A percentile compares a stretch with the other conserved stretches of the same genome.
Conservation (phyloP, 164 flowering plant genomes). For the Vitis amurensis region DNA sequence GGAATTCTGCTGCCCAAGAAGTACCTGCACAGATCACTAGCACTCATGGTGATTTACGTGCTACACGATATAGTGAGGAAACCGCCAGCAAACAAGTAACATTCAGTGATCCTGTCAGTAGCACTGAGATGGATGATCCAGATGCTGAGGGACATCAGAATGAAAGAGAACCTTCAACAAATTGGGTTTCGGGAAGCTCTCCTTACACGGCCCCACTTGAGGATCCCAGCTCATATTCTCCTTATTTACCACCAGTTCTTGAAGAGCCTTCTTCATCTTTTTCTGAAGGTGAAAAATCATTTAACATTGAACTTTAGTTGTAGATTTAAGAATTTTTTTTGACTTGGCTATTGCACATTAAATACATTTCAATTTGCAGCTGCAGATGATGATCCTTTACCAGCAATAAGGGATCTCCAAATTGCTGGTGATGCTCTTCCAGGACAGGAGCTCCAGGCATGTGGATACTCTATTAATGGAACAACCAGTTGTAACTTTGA, state of each 20-base stretch:
- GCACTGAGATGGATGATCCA: conserved; percentile 57
- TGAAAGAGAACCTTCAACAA: conserved; percentile 57
- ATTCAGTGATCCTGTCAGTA: conserved; percentile 60
- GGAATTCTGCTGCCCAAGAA: conserved; percentile 45
- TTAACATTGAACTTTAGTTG: not conserved
- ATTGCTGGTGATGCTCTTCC: conserved; percentile 95
- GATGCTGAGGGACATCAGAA: conserved; percentile 43
- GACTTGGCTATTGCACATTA: not conserved
- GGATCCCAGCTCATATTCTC: conserved; percentile 73
- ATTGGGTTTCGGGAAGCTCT: conserved; percentile 69
- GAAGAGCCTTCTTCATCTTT: conserved; percentile 96
- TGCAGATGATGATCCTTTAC: conserved; percentile 93
- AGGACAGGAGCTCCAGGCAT: conserved; percentile 78
- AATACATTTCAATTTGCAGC: conserved; percentile 39
- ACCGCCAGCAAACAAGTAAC: conserved; percentile 50
- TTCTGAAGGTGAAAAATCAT: conserved; percentile 65
- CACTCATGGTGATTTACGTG: conserved; percentile 32
- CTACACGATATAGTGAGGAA: conserved; percentile 36
- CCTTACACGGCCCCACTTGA: conserved; percentile 47
- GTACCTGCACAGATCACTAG: conserved; percentile 25
- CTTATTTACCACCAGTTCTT: conserved; percentile 75
- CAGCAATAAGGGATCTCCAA: conserved; percentile 85
- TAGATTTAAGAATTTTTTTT: not conserved
- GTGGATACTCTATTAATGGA: conserved; percentile 90
- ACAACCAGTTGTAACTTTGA: conserved; percentile 96